phyloP scores from a whole-genome alignment of 1,139 yeast genomes.

The Scheffersomyces quercinus region DNA sequence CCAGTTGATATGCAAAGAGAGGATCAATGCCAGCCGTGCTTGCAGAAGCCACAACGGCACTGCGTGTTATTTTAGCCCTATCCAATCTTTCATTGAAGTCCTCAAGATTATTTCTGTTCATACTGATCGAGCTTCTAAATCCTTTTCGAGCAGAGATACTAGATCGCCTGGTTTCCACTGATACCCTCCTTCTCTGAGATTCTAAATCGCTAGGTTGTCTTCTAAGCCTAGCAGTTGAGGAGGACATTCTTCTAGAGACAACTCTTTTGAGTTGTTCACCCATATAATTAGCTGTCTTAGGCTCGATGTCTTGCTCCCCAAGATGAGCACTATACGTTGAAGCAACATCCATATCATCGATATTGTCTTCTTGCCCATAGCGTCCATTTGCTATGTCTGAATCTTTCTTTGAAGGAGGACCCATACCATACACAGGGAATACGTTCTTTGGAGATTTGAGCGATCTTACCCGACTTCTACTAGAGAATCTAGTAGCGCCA shows the following conservation, averaged over 20 bases:
- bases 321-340: slow-evolving; percentile 6
- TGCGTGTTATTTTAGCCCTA: slow-evolving; percentile 17
- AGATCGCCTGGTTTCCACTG: not conserved
- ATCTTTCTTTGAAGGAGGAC: slow-evolving; percentile 57
- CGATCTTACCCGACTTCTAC: slow-evolving; percentile 5
- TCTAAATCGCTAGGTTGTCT: slow-evolving; percentile 10
- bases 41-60: slow-evolving; percentile 17
- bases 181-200: slow-evolving; percentile 3
- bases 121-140: slow-evolving; percentile 1
- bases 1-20: slow-evolving; percentile 4
- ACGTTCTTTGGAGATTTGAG: slow-evolving; percentile 69
- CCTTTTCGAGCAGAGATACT: not conserved
- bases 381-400: slow-evolving; percentile 52
- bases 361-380: slow-evolving; percentile 3
- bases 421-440: slow-evolving; percentile 80
- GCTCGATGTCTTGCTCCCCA: slow-evolving; percentile 6
- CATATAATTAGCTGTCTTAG: slow-evolving; percentile 27
- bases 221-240: not conserved
- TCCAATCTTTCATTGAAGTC: slow-evolving; percentile 15
- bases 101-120: not conserved
- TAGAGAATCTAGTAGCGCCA: slow-evolving; percentile 8
- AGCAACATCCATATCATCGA: slow-evolving; percentile 5
- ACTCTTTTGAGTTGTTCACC: slow-evolving; percentile 29
- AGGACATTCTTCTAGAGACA: slow-evolving; percentile 14
- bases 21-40: slow-evolving; percentile 18